Base-by-base conservation (phyloP, 192 early-diverging fungal species). In the Coemansia sp. region DNA sequence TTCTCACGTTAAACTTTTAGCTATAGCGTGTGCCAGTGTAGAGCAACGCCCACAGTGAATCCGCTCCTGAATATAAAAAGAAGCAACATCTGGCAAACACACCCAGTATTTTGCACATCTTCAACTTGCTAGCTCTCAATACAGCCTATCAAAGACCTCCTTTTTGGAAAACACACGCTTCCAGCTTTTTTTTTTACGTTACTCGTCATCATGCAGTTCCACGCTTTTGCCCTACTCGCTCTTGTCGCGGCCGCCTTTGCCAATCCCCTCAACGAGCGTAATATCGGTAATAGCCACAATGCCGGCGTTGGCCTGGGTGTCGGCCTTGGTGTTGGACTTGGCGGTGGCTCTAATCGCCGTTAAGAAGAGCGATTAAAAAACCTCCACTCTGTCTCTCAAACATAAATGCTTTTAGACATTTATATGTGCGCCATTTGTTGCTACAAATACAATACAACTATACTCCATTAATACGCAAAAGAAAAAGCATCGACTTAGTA, bases 151-250 rank as follows among this genome's bases (percentile, higher is more conserved):
- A n/a, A 45, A 45, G 43, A n/a, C 8, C 43, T 20, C 43, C 2
- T 21, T 43, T 0, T 43, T n/a, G n/a, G n/a, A n/a, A n/a, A n/a
- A 43, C 5, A 18, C 9, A 46, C 43, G 21, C 43, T 21, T 46
- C 24, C 13, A 24, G 2, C 16, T 4, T 31, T 34, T 5, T 60
- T 60, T 60, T 45, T 21, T 24, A 11, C 2, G 13, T 13, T 23
- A 65, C 10, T 43, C 10, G 14, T 13, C 2, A 70, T n/a, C 28
- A 70, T 70, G 69, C 61, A 64, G 43, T 58, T 70, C 45, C 26
- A 51, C 48, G 48, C 24, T 0, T 26, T 51, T 14, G 20, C 61
- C 10, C 48, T 59, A 23, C 24, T 70, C 11, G 62, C 69, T 33
- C 28, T 64, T 33, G 26, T 40, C 26, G 26, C 28, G 20, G 40